These are phyloP conservation scores for Ophiostoma sp. DNA, from an alignment of 2,329 filamentous ascomycete species.

Conservation along the genomic window DNA sequence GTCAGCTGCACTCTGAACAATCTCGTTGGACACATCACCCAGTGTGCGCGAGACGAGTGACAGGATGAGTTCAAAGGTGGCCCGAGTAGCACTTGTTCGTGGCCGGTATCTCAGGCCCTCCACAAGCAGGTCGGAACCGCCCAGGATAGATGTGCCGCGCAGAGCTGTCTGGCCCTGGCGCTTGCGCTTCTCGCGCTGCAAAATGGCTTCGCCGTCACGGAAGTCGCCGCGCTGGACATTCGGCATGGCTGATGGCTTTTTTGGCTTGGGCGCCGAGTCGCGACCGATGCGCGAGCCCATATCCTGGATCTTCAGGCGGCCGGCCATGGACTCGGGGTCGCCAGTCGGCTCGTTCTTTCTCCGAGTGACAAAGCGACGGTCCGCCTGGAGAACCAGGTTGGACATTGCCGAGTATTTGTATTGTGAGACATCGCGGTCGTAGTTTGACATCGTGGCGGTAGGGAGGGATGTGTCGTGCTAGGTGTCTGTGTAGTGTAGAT, in stretches of 20 bases:
- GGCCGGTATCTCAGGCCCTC: constrained; percentile 91
- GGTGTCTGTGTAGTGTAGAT: background rate
- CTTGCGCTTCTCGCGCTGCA: constrained; percentile 80
- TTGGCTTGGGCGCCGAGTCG: constrained; percentile 74
- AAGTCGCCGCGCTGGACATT: constrained; percentile 70
- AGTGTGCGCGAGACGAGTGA: constrained; percentile 83
- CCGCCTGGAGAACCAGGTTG: constrained; percentile 99
- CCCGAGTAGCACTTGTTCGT: constrained; percentile 82
- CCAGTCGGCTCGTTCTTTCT: constrained; percentile 92
- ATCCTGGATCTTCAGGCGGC: constrained; percentile 84
- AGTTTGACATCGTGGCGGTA: constrained; percentile 61
- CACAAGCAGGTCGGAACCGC: constrained; percentile 74
- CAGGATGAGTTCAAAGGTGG: constrained; percentile 89
- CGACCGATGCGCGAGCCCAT: constrained; percentile 84
- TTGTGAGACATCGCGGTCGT: constrained; percentile 79
- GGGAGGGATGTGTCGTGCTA: constrained; percentile 14
- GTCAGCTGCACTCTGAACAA: constrained; percentile 90
- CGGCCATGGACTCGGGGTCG: constrained; percentile 94
- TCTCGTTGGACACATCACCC: constrained; percentile 87
- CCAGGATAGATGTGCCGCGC: constrained; percentile 71
- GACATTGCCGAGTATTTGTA: constrained; percentile 99
- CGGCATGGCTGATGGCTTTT: constrained; percentile 63
- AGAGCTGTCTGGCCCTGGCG: constrained; percentile 69
- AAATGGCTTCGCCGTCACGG: constrained; percentile 75
- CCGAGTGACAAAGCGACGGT: constrained; percentile 89